Evolutionary conservation across 2,329 filamentous ascomycete genomes (phyloP), one percentile per base, ranked within the genome.

Genomic region (Talaromyces sp.): DNA sequence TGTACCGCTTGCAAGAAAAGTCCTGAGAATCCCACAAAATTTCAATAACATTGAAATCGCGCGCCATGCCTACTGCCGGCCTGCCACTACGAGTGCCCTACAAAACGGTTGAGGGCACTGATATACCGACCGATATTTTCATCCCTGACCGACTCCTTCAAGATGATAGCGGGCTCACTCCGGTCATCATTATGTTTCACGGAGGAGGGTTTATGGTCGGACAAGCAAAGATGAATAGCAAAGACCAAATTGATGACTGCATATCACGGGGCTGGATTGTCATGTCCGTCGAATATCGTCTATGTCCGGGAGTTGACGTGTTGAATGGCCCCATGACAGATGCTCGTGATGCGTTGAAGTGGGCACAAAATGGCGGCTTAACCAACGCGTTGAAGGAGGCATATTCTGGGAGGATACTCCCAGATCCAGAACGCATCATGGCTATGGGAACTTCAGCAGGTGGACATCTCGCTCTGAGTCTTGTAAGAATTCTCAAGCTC

Each of bases 81-180:
- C 35, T 38, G 14, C 35, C 35, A 38, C 2, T 27, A 53, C 26
- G 48, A 51, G 53, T 55, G 3, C 53, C 53, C 24, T 55, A 55
- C 53, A 55, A 55, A 38, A 41, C 29, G 11, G 31, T 55, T 1
- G 53, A 55, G 11, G 9, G 24, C 10, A 32, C 8, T 24, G 27
- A 21, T 24, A 55, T 55, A n/a, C 53, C 53, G n/a, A 55, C 53
- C 31, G 53, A 55, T 19, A 55, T 55, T 31, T 38, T 35, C n/a
- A n/a, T 55, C 10, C 53, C 53, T 24, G 8, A 19, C 11, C 35
- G 35, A 17, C 27, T 17, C 3, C n/a, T 35, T 21, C 17, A 26
- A n/a, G 11, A 38, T 12, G n/a, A 26, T 14, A 10, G 19, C 38
- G 53, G 14, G 7, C 27, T 38, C 7, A 35, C 53, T 12, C 53